Base-by-base conservation (phyloP, 164 flowering plant genomes). In the Magnolia officinalis region DNA sequence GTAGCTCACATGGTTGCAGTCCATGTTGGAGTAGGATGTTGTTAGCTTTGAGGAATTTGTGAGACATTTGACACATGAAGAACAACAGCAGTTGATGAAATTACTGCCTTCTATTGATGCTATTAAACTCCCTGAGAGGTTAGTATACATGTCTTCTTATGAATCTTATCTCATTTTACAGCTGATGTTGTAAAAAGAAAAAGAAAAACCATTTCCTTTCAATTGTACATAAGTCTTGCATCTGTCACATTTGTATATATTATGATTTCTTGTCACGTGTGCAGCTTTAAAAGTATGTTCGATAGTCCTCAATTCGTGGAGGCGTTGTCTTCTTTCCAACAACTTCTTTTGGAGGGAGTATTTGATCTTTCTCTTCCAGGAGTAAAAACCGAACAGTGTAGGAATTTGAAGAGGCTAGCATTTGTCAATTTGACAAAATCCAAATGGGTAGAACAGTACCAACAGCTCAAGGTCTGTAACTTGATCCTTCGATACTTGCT, bases 241-340 rank as follows among this genome's bases (percentile, higher is more conserved):
- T 14, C 72, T n/a, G 23, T n/a, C 18, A 37, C 45, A 7, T 6
- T 8, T 8, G n/a, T 49, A 49, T 70, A 18, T 19, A 70, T 70
- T 8, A 50, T 50, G 72, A 50, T 70, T 31, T 8, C 8, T 24
- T 71, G 11, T 70, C 55, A 31, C 55, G 58, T 75, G 66, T 87
- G 85, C 88, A 93, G 98, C 86, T 89, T 95, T 76, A 85, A 78
- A 81, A 81, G 83, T 86, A 88, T 95, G 93, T 92, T 95, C 75
- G 88, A 82, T 66, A 89, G 97, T 85, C 77, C 78, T 75, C 87
- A 86, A 45, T 92, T 95, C 80, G 81, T 76, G 84, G 97, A 94
- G 82, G 85, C 86, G 78, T 58, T 92, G 59, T 85, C 83, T 67
- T 86, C 85, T 77, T 94, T 90, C 81, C 96, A 96, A 82, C 81